phyloP scores from a whole-genome alignment of 2,329 filamentous ascomycete genomes.

The Monilinia vaccinii-corymbosi region DNA sequence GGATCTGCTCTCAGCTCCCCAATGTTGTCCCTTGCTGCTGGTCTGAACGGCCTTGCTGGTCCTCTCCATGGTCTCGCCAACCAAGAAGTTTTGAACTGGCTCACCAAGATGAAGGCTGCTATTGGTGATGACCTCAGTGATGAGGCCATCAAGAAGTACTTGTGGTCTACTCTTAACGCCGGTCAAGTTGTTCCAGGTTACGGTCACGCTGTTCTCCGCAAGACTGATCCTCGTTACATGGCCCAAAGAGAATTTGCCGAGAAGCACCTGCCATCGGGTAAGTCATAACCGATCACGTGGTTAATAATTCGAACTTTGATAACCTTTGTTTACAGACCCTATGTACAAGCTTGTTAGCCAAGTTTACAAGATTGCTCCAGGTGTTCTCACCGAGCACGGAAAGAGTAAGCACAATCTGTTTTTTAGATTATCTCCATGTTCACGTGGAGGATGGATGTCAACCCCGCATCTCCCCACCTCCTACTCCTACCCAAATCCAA shows the following conservation, averaged over 20 bases:
- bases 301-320: neutral
- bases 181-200: conserved; percentile 97
- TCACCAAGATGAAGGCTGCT: conserved; percentile 95
- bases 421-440: neutral
- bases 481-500: neutral
- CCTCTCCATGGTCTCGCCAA: conserved; percentile 98
- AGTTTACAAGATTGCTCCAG: conserved; percentile 99
- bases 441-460: neutral
- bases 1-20: conserved; percentile 94
- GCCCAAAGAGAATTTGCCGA: conserved; percentile 91
- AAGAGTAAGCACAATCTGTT: conserved; percentile 97
- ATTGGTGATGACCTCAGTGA: conserved; percentile 94
- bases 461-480: neutral
- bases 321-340: conserved; percentile 80
- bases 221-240: conserved; percentile 98
- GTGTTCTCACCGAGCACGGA: conserved; percentile 97
- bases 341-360: conserved; percentile 99
- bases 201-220: conserved; percentile 97
- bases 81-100: conserved; percentile 99
- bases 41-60: conserved; percentile 95
- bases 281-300: neutral
- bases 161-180: conserved; percentile 92
- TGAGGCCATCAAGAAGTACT: conserved; percentile 94
- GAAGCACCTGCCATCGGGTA: conserved; percentile 11
- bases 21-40: conserved; percentile 91